Conservation (phyloP, 2,329 filamentous ascomycete species). For the Triangularia verruculosa region DNA sequence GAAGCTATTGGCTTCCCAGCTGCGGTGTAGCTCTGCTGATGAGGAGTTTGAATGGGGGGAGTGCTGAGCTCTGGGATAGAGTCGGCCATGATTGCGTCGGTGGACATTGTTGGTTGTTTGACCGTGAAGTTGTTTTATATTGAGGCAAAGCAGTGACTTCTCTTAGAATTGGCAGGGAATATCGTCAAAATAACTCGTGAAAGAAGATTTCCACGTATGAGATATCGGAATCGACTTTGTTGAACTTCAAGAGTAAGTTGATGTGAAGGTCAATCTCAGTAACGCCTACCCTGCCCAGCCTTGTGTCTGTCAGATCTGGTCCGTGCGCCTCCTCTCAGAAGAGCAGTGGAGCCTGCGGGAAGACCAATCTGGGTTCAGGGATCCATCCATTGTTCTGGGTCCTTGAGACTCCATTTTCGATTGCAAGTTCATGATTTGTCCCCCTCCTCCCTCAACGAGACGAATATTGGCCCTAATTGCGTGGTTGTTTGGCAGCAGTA, state of each 20-base stretch:
- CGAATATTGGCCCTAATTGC: not conserved
- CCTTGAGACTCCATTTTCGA: not conserved
- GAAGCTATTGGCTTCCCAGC: not conserved
- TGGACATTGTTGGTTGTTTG: slow-evolving; percentile 19
- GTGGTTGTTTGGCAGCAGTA: not conserved
- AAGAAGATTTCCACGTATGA: not conserved
- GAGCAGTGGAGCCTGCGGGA: not conserved
- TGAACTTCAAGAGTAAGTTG: not conserved
- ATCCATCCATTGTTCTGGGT: not conserved
- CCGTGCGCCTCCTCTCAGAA: not conserved
- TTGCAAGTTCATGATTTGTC: not conserved
- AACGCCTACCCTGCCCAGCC: not conserved
- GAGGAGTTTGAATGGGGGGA: not conserved
- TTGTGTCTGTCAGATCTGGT: not conserved
- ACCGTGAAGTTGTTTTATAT: too few species aligned
- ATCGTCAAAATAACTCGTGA: not conserved
- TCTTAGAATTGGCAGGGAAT: too few species aligned
- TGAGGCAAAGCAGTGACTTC: too few species aligned
- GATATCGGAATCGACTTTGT: not conserved
- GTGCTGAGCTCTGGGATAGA: not conserved
- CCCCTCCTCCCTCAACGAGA: not conserved
- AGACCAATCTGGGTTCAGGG: not conserved
- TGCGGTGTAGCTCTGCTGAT: slow-evolving; percentile 1
- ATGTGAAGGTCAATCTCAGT: not conserved
- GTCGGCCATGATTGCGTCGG: slow-evolving; percentile 27